Percentiles rank a stretch among this genome's conserved stretches.
These are phyloP conservation scores for Hericium erinaceus DNA, from an alignment of 768 basidiomycete genomes.

Conservation along the genomic window DNA sequence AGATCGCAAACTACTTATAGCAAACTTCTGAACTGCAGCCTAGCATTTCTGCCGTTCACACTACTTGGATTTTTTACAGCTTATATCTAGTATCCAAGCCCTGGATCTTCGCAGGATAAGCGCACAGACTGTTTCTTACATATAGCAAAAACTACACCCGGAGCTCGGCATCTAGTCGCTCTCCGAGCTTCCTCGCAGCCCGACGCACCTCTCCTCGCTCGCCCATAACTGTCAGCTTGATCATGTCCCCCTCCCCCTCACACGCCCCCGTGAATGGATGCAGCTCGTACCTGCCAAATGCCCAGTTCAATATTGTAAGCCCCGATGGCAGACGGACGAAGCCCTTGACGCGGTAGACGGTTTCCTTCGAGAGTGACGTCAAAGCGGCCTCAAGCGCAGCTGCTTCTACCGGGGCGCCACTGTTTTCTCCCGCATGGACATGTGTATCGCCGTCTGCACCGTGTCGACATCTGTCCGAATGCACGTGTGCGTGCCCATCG, in stretches of 20 bases:
- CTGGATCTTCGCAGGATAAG: too few relatives aligned
- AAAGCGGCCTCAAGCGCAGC: conserved; percentile 39
- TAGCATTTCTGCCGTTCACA: too few relatives aligned
- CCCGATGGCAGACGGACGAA: conserved; percentile 46
- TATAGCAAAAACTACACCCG: too few relatives aligned
- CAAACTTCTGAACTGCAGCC: too few relatives aligned
- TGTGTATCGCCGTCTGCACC: not conserved
- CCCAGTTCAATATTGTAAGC: conserved; percentile 77
- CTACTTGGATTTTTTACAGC: too few relatives aligned
- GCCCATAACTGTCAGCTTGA: conserved; percentile 86
- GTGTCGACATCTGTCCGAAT: conserved; percentile 1
- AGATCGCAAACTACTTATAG: too few relatives aligned
- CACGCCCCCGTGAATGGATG: conserved; percentile 29
- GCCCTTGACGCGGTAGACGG: conserved; percentile 80
- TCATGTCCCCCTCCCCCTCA: conserved; percentile 22
- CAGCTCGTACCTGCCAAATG: conserved; percentile 79
- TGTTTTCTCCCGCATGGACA: not conserved
- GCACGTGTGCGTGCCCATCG: conserved; percentile 14
- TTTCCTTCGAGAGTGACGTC: conserved; percentile 48
- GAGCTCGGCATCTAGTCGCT: not conserved
- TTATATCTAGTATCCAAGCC: too few relatives aligned
- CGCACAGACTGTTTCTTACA: too few relatives aligned
- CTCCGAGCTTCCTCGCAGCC: conserved; percentile 24
- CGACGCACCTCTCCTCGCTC: conserved; percentile 70
- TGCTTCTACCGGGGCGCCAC: conserved; percentile 21